Evolutionary conservation across 805 yeast genomes (phyloP), one percentile per base, ranked within the genome.

Genomic region (Candida ortonii): DNA sequence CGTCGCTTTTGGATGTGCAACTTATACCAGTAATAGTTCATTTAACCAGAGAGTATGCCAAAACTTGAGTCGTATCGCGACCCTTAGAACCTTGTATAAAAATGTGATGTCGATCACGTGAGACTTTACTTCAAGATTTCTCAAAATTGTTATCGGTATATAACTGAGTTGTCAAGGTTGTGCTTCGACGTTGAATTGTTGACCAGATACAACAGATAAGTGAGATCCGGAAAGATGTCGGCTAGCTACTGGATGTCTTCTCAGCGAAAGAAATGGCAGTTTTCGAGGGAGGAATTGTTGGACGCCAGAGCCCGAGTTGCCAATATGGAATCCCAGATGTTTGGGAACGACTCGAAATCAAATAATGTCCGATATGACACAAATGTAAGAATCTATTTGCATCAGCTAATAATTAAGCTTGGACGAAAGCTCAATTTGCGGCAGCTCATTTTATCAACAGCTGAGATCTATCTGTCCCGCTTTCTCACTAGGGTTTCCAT

Each of bases 161-260:
- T n/a, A n/a, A n/a, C n/a, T n/a, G n/a, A n/a, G n/a, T n/a, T n/a
- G n/a, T n/a, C n/a, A n/a, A n/a, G n/a, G n/a, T n/a, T n/a, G n/a
- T n/a, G n/a, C n/a, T n/a, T n/a, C n/a, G n/a, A n/a, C n/a, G n/a
- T n/a, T n/a, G n/a, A n/a, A n/a, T n/a, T n/a, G n/a, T n/a, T n/a
- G n/a, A n/a, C n/a, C n/a, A n/a, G n/a, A n/a, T n/a, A n/a, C n/a
- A n/a, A n/a, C n/a, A n/a, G n/a, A n/a, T n/a, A n/a, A n/a, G n/a
- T n/a, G n/a, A n/a, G n/a, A n/a, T 19, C 18, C 17, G 11, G 21
- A 16, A 11, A 10, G 33, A 73, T 76, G 96, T 79, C 93, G 2
- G 95, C 95, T 0, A 84, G 84, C 54, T 89, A 80, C 57, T 86
- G 96, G 96, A 69, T 70, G 12, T 85, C 95, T 3, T 76, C 94